Base-by-base conservation (phyloP, 768 basidiomycete species). In the Lyophyllum shimeji region DNA sequence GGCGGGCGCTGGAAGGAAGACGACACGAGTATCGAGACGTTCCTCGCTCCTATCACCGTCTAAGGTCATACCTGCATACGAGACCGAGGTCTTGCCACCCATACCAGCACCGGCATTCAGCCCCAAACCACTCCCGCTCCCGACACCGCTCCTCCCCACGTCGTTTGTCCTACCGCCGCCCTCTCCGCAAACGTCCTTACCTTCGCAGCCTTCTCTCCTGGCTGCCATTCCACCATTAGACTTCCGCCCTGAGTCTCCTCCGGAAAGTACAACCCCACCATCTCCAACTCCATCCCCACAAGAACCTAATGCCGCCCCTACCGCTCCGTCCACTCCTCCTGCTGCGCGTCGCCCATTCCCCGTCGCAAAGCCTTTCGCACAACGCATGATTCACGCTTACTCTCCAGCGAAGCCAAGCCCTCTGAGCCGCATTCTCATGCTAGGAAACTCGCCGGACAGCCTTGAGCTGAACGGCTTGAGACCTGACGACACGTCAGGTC, bases 401-500 rank as follows among this genome's bases (percentile, higher is more conserved):
- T 92, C 91, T 0, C 90, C 90, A 25, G 85, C 76, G 2, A 86
- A 84, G 67, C 90, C 91, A 0, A 91, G 89, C 59, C 90, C 90
- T 2, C 76, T 93, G 29, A 90, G 88, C 57, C 81, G 90, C 11
- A 90, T 93, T 51, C 76, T 92, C 21, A 82, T 86, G 84, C 75
- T 92, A 42, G 79, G 76, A 3, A 74, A 86, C 58, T 89, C 87
- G 0, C 85, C 85, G 4, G 69, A 76, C 33, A 75, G 71, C 48
- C 70, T 75, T 4, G 58, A 55, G 17, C 50, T 25, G 24, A 53
- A 46, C 23, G 31, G 40, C 13, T 40, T 52, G 42, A 62, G 50
- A 25, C 39, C 44, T 7, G 64, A 67, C 7, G 65, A 68, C n/a
- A 40, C 60, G 6, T 66, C 63, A 21, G 63, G 58, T 24, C 61